Conservation (phyloP, 257 asterid genomes). For the Gentiana dahurica region DNA sequence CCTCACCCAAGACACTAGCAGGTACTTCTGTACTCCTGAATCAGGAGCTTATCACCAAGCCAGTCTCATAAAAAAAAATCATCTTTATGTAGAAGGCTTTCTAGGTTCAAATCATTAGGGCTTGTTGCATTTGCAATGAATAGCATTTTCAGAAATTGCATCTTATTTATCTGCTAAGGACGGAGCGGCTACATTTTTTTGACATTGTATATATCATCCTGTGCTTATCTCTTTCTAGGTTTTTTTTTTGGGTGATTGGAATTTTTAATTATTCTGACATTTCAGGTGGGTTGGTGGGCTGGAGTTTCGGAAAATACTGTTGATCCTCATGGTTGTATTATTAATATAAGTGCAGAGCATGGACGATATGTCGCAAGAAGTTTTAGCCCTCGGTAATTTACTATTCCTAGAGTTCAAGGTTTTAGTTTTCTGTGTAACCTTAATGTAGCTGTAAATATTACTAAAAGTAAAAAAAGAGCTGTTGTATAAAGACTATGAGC, state of each 20-base stretch:
- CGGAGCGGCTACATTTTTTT: no score
- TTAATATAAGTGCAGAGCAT: conserved; percentile 76
- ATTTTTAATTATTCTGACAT: conserved; percentile 18
- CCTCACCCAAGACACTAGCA: background rate
- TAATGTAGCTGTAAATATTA: no score
- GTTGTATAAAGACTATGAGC: no score
- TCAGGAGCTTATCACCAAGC: no score
- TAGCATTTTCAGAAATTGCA: no score
- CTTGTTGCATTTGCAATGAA: no score
- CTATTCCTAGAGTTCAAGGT: conserved; percentile 7
- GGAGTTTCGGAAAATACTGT: conserved; percentile 64
- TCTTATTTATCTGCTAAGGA: no score
- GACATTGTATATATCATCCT: background rate
- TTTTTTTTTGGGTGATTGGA: conserved; percentile 7
- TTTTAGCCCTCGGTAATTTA: conserved; percentile 81
- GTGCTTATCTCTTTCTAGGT: background rate
- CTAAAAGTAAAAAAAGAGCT: no score
- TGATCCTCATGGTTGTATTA: conserved; percentile 87
- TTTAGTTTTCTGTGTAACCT: conserved; percentile 1
- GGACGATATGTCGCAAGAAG: conserved; percentile 91
- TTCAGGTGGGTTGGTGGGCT: conserved; percentile 99
- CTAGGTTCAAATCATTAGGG: no score
- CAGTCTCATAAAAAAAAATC: no score
- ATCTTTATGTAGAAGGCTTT: no score
- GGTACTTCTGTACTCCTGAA: no score